Conservation (phyloP, 2,329 filamentous ascomycete species). For the Botrytis medusae region DNA sequence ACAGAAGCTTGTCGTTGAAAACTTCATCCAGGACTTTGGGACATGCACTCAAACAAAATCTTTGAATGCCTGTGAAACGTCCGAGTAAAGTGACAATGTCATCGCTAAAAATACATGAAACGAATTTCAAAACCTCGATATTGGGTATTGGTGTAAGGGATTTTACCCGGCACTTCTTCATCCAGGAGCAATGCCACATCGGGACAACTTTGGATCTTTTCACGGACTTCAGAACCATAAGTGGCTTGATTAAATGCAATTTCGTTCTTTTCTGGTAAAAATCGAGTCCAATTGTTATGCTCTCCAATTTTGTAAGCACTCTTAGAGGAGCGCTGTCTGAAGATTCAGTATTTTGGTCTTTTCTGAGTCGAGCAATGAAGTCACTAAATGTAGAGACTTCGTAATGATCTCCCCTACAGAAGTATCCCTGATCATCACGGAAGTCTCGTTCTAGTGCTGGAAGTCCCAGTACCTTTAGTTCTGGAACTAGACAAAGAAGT, state of each 20-base stretch:
- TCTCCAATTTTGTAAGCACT: not conserved
- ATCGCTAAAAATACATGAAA: fast-evolving
- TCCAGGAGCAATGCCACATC: not conserved
- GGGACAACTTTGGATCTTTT: not conserved
- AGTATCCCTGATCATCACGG: not conserved
- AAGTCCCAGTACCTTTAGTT: not conserved
- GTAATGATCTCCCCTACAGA: not conserved
- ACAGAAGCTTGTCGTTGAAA: not conserved
- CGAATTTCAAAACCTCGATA: not conserved
- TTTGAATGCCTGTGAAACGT: not conserved
- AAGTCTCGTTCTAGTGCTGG: not conserved
- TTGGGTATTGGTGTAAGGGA: not conserved
- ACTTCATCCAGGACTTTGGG: not conserved
- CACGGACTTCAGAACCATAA: not conserved
- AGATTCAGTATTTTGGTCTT: not conserved
- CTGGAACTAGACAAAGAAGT: not conserved
- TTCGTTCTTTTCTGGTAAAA: not conserved
- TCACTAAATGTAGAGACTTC: not conserved
- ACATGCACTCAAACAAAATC: not conserved
- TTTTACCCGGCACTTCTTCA: too few relatives aligned
- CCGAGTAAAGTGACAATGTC: not conserved
- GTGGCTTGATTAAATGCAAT: not conserved
- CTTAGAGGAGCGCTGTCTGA: not conserved
- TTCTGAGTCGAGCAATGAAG: not conserved
- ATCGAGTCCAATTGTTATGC: not conserved